Evolutionary conservation across 1,139 yeast genomes (phyloP).

Genomic region (Yamadazyma aaseri): DNA sequence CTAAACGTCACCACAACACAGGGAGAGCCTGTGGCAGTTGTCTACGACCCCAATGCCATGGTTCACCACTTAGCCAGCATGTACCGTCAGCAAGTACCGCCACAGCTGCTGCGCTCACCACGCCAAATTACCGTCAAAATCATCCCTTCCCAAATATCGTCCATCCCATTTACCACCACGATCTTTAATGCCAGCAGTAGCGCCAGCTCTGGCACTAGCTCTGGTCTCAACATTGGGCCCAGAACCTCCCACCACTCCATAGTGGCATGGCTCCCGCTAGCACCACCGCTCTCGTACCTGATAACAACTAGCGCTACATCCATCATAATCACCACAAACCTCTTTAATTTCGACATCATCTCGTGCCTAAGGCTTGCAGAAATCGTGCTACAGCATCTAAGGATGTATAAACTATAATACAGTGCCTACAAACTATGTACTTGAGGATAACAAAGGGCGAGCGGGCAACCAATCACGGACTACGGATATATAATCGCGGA

Average conservation of each 20-base stretch:
- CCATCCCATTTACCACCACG: no score
- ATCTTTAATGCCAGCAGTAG: no score
- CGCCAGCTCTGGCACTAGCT: no score
- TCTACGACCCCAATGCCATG: constrained; percentile 5
- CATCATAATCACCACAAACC: constrained; percentile 5
- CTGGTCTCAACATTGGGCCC: no score
- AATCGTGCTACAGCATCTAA: neutral
- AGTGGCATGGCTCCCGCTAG: constrained; percentile 5
- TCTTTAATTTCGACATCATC: constrained; percentile 3
- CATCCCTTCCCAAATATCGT: no score
- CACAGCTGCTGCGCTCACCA: no score
- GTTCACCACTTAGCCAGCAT: constrained; percentile 1
- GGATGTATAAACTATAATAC: neutral
- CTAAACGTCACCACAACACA: neutral
- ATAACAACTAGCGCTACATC: neutral
- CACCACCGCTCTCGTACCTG: neutral
- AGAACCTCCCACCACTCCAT: no score
- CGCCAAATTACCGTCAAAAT: no score
- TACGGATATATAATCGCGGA: neutral
- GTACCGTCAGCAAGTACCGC: no score
- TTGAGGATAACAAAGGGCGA: no score
- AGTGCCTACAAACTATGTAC: neutral
- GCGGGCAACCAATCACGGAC: neutral
- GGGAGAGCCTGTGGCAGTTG: neutral
- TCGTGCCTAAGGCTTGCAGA: constrained; percentile 3